Evolutionary conservation across 2,329 filamentous ascomycete genomes (phyloP).

Genomic region (Ascochyta fabae): DNA sequence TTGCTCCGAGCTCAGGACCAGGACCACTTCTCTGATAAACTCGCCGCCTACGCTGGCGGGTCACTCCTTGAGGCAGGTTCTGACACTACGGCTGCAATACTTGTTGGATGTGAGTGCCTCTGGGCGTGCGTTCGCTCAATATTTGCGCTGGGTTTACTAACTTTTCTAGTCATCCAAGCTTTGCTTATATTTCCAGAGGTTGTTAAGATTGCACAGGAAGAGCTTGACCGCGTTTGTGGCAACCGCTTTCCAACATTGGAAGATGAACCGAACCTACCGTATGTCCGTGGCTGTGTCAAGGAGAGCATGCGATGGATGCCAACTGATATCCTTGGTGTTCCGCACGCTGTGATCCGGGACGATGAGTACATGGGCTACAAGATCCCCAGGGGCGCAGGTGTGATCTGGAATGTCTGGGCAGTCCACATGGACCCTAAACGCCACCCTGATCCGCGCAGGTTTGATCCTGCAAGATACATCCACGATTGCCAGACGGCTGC

Average conservation of each 20-base stretch:
- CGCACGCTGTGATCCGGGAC: constrained; percentile 34
- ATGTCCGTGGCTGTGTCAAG: constrained; percentile 38
- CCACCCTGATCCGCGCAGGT: constrained; percentile 51
- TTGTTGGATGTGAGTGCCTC: constrained; percentile 26
- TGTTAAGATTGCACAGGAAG: constrained; percentile 28
- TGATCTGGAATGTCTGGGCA: constrained; percentile 47
- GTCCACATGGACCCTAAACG: constrained; percentile 49
- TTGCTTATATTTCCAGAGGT: constrained; percentile 36
- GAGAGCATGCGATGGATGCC: constrained; percentile 44
- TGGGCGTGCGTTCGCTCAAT: neutral
- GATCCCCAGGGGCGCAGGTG: constrained; percentile 48
- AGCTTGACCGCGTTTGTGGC: constrained; percentile 40
- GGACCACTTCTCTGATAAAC: constrained; percentile 29
- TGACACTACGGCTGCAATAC: constrained; percentile 35
- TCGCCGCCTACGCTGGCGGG: constrained; percentile 33
- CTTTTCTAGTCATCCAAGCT: constrained; percentile 29
- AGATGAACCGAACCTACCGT: constrained; percentile 32
- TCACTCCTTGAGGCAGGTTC: constrained; percentile 39
- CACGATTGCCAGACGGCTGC: constrained; percentile 36
- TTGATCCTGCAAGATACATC: constrained; percentile 53
- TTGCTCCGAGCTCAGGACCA: constrained; percentile 28
- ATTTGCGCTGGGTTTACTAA: neutral
- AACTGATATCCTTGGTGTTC: constrained; percentile 29
- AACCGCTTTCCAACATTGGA: constrained; percentile 39
- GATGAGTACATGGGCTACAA: constrained; percentile 43